These are phyloP conservation scores for Moricandia arvensis DNA, from an alignment of 345 rosid genomes.

Conservation along the genomic window DNA sequence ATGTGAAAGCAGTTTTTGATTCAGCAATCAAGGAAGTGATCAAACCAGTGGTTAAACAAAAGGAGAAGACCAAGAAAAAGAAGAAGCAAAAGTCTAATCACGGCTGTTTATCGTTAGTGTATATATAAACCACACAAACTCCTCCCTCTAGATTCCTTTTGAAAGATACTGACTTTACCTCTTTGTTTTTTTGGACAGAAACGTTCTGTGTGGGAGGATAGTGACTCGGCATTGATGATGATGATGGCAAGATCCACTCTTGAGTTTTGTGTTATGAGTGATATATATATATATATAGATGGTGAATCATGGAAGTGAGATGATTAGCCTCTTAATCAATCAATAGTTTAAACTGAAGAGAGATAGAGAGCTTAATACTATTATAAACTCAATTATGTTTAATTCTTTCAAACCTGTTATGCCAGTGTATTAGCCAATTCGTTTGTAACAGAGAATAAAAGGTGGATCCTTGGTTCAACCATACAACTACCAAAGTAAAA, in stretches of 20 bases:
- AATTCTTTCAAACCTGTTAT: conserved; percentile 22
- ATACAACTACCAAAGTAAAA: not conserved
- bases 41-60: conserved; percentile 71
- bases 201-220: conserved; percentile 38
- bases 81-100: conserved; percentile 47
- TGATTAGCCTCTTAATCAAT: conserved; percentile 28
- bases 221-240: conserved; percentile 31
- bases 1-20: conserved; percentile 95
- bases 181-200: conserved; percentile 18
- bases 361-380: conserved; percentile 2
- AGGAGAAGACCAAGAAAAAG: conserved; percentile 59
- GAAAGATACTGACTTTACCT: conserved; percentile 10
- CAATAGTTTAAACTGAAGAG: conserved; percentile 25
- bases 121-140: conserved; percentile 16
- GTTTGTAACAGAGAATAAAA: conserved; percentile 8
- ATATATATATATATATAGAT: not conserved
- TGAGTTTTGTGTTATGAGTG: conserved; percentile 28
- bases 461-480: not conserved
- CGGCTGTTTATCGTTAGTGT: conserved; percentile 77
- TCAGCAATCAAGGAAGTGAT: conserved; percentile 91
- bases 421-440: conserved; percentile 18
- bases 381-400: conserved; percentile 23
- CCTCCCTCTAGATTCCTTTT: not conserved
- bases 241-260: conserved; percentile 19
- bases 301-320: conserved; percentile 27